Conservation (phyloP, 805 yeast genomes). For the Tetrapisispora arboricola region DNA sequence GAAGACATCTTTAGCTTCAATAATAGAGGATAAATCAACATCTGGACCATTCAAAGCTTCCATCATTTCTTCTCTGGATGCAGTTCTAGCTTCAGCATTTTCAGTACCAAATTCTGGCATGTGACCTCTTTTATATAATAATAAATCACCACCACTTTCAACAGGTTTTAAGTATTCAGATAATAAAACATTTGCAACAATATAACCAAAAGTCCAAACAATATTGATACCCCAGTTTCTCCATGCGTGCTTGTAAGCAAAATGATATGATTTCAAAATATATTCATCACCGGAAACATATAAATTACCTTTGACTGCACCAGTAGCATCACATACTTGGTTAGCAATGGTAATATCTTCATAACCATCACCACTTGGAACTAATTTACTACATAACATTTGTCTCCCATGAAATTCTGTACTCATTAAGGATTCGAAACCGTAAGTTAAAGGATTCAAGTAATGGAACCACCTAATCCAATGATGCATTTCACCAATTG, state of each 20-base stretch:
- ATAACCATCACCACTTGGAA: conserved; percentile 52
- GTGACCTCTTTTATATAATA: conserved; percentile 37
- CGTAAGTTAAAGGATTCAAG: conserved; percentile 39
- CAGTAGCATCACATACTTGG: conserved; percentile 44
- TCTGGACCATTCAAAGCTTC: conserved; percentile 25
- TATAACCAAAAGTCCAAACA: conserved; percentile 35
- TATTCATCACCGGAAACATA: conserved; percentile 46
- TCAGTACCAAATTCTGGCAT: conserved; percentile 29
- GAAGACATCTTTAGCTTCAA: conserved; percentile 42
- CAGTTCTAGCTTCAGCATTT: conserved; percentile 30
- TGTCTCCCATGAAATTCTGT: conserved; percentile 46
- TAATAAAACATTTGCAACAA: conserved; percentile 27
- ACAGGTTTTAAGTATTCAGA: conserved; percentile 31
- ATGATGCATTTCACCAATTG: conserved; percentile 40
- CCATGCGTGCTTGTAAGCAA: conserved; percentile 42
- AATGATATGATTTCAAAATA: conserved; percentile 31
- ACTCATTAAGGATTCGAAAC: conserved; percentile 44
- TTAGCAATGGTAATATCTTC: conserved; percentile 30
- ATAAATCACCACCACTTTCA: conserved; percentile 33
- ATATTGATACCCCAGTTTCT: conserved; percentile 50
- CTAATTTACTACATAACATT: conserved; percentile 39
- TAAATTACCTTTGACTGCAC: conserved; percentile 37
- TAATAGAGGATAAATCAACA: conserved; percentile 25
- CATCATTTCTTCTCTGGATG: conserved; percentile 33
- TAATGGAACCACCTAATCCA: conserved; percentile 53